Conservation (phyloP, 176 grass and related monocot species). For the Aegilops speltoides region DNA sequence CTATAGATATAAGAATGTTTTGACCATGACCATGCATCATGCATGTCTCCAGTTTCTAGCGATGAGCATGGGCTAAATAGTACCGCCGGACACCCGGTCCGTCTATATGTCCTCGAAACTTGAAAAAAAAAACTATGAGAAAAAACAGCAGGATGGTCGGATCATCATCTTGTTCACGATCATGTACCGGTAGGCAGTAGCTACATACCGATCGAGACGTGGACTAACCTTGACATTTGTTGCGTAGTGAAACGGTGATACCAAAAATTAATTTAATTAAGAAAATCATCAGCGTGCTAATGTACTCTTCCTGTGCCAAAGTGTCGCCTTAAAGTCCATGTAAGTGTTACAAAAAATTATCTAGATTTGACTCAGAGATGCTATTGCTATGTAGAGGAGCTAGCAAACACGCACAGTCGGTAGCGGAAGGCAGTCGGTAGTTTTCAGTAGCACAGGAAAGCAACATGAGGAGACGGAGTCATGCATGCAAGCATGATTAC, state of each 20-base stretch:
- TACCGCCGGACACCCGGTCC: background rate
- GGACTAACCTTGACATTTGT: background rate
- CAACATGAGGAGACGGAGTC: background rate
- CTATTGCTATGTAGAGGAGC: too few relatives aligned
- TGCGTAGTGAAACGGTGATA: background rate
- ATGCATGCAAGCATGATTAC: background rate
- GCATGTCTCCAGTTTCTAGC: background rate
- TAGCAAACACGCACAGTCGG: background rate
- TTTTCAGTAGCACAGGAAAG: background rate
- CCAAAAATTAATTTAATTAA: background rate
- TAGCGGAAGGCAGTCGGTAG: background rate
- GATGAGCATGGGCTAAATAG: background rate
- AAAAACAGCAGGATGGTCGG: background rate
- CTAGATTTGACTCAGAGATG: background rate
- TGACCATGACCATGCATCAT: background rate
- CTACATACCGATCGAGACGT: background rate
- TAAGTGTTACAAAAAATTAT: background rate
- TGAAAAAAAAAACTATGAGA: background rate
- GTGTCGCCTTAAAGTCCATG: background rate
- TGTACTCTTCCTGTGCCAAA: too few relatives aligned
- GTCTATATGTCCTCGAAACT: background rate
- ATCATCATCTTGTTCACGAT: background rate
- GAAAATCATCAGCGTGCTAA: too few relatives aligned
- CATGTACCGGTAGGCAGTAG: too few relatives aligned
- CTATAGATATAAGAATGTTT: background rate